Base-by-base conservation (phyloP, 2,329 filamentous ascomycete species). In the Penicillium sp. region DNA sequence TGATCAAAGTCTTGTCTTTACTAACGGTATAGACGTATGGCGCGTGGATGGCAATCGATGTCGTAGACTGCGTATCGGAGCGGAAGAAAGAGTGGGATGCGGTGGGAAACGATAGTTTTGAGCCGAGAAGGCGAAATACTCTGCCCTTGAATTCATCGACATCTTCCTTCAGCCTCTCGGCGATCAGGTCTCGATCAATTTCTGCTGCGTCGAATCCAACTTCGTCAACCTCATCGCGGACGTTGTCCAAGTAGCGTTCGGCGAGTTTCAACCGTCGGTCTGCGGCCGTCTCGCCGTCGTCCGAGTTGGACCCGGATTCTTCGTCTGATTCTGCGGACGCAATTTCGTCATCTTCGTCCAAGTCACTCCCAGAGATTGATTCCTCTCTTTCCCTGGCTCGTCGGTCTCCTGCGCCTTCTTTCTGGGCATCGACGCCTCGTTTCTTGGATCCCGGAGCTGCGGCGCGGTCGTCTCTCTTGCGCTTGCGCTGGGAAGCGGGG, bases 141-240 rank as follows among this genome's bases (percentile, higher is more conserved):
- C 88, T 87, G 51, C 94, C 94, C 75, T 96, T 96, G 50, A 84
- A 84, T 74, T 96, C 94, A 46, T 94, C 85, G 39, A 94, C 89
- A 69, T 97, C 94, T 74, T 96, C 90, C 72, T 92, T 86, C 63
- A 99, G 77, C 62, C 92, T 80, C 71, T 95, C 89, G 38, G 92
- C 91, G 64, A 99, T 92, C 63, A 96, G 76, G 68, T 99, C 94
- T 53, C 88, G 82, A 74, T 97, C 94, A 52, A 99, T 89, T 47
- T 97, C 90, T 62, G 87, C 91, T 7, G 94, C 94, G 73, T 99
- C 91, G 67, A 97, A 99, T 35, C 91, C 94, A 47, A 81, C 81
- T 58, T 90, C 88, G 62, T 95, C 87, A 51, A 90, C 85, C 61
- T 96, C 88, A 64, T 88, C 82, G 64, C 88, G 85, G 56, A 96